phyloP scores from a whole-genome alignment of 768 basidiomycete species.

The Phanerochaete sordida region DNA sequence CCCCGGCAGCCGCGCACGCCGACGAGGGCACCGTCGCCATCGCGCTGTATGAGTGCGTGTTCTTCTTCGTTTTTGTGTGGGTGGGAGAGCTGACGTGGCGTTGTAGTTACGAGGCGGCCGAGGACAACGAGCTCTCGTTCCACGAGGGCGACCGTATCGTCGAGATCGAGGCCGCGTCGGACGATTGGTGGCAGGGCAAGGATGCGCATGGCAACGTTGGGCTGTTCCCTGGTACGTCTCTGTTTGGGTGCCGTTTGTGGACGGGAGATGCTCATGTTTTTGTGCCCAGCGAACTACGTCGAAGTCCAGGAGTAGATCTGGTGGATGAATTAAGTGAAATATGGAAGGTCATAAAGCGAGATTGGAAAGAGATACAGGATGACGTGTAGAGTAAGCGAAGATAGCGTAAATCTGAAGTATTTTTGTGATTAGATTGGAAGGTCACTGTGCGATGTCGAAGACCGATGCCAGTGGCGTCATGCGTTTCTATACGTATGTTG shows the following conservation, averaged over 20 bases:
- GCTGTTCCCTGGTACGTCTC: conserved; percentile 67
- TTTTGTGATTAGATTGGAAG: too few relatives aligned
- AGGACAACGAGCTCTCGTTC: conserved; percentile 91
- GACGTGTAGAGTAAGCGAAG: too few relatives aligned
- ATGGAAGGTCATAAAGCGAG: background rate
- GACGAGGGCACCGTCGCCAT: conserved; percentile 55
- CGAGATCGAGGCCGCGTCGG: conserved; percentile 74
- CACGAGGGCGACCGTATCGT: conserved; percentile 76
- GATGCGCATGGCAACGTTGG: conserved; percentile 54
- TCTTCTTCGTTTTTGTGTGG: background rate
- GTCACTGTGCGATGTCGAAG: too few relatives aligned
- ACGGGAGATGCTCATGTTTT: background rate
- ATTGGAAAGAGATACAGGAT: background rate
- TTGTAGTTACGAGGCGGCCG: conserved; percentile 78
- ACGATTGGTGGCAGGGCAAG: conserved; percentile 89
- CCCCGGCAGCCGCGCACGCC: conserved; percentile 46
- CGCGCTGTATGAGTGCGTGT: conserved; percentile 67
- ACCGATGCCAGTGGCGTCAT: too few relatives aligned
- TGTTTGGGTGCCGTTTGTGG: conserved; percentile 17
- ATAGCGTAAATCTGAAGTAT: too few relatives aligned
- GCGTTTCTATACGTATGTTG: too few relatives aligned
- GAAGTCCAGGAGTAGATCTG: conserved; percentile 15
- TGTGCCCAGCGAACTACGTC: conserved; percentile 23
- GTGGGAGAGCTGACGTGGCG: conserved; percentile 10
- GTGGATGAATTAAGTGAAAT: background rate